phyloP scores from a whole-genome alignment of 306 rosid species.

The Argentina anserina region DNA sequence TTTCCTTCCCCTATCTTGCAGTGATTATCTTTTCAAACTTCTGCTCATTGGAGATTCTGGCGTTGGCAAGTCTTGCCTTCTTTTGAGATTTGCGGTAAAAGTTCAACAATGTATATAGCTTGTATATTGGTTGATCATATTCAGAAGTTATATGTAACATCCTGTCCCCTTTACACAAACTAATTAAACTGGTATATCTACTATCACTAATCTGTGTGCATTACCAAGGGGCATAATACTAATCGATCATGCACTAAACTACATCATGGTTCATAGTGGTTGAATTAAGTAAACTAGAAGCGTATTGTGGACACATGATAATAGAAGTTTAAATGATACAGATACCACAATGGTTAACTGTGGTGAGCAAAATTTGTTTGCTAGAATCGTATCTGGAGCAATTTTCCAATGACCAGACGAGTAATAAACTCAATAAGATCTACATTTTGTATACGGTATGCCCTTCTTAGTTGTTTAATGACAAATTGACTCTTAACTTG shows the following conservation, averaged over 20 bases:
- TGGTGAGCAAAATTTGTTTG: neutral
- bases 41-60: constrained; percentile 82
- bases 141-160: neutral
- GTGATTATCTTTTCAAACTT: constrained; percentile 78
- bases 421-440: neutral
- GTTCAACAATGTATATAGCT: neutral
- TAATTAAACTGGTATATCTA: neutral
- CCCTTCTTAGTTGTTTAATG: neutral
- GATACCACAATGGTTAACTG: neutral
- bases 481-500: constrained; percentile 2
- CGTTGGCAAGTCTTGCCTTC: constrained; percentile 80
- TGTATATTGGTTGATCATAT: neutral
- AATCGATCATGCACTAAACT: neutral
- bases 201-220: neutral
- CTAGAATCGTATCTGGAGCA: neutral
- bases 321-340: neutral
- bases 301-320: neutral
- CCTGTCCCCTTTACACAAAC: neutral
- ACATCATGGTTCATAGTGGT: neutral
- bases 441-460: neutral
- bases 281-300: neutral
- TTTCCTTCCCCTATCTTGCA: constrained; percentile 23
- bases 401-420: neutral
- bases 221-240: neutral
- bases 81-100: constrained; percentile 78